Percentiles rank a stretch among this genome's conserved stretches.
Conservation (phyloP, 1,284 basidiomycete genomes). For the Ceratobasidium sp. region DNA sequence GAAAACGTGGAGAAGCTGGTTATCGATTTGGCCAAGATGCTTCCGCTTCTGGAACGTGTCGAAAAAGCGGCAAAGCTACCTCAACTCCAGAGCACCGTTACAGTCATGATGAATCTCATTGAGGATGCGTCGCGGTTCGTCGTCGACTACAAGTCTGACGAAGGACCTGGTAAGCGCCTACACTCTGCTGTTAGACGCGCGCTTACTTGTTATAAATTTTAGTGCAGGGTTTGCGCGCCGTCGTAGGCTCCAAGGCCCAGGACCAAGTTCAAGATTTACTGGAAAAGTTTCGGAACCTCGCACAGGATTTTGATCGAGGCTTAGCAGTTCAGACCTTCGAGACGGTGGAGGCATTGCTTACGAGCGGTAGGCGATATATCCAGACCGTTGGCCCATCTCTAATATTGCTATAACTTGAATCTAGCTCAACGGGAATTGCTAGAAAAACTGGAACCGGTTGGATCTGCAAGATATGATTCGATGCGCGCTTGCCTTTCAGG, state of each 20-base stretch:
- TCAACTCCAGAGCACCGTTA: not conserved
- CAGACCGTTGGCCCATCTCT: not conserved
- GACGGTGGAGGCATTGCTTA: not conserved
- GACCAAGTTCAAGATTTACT: not conserved
- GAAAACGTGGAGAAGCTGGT: not conserved
- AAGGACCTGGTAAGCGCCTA: not conserved
- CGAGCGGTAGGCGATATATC: not conserved
- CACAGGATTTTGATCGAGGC: not conserved
- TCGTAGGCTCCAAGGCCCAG: not conserved
- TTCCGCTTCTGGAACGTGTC: not conserved
- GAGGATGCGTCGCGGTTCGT: constrained; percentile 5
- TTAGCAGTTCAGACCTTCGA: not conserved
- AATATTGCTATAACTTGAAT: not conserved
- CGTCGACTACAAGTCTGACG: not conserved
- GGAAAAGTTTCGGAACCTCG: not conserved
- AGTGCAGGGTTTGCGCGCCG: not conserved
- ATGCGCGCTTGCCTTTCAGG: not conserved
- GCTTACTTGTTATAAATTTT: not conserved
- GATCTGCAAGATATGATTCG: not conserved
- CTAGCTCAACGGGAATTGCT: not conserved
- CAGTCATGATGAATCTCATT: not conserved
- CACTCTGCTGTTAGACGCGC: not conserved
- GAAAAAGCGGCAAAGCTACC: not conserved
- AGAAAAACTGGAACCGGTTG: not conserved
- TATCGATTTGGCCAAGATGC: not conserved